These are phyloP conservation scores for Ophiocordyceps camponoti-rufipedis DNA, from an alignment of 2,329 filamentous ascomycete species.

Conservation along the genomic window DNA sequence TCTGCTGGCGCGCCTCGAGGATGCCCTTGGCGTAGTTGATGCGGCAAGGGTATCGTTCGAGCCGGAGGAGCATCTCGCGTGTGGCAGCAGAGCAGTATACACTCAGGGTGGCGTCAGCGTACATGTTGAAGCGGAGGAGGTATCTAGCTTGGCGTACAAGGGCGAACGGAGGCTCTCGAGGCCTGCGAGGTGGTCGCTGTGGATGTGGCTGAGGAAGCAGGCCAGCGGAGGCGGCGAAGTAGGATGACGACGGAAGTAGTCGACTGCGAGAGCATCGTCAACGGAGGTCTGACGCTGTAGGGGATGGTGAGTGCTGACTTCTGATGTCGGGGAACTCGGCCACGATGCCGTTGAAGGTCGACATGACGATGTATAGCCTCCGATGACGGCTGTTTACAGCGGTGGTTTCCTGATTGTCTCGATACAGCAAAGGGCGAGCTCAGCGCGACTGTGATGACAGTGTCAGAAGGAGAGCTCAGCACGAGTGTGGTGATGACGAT, in stretches of 20 bases:
- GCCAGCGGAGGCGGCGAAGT: conserved; percentile 46
- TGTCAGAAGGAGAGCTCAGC: neutral
- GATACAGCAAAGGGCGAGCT: neutral
- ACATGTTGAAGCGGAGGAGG: too few species aligned
- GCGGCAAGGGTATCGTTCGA: conserved; percentile 64
- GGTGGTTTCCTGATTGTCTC: too few species aligned
- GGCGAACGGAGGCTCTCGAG: conserved; percentile 59
- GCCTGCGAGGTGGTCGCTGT: conserved; percentile 75
- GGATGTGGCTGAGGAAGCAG: conserved; percentile 82
- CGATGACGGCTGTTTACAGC: too few species aligned
- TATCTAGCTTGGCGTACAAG: conserved; percentile 29
- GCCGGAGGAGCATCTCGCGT: conserved; percentile 56
- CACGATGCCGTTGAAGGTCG: neutral
- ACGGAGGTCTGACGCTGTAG: neutral
- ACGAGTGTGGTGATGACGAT: neutral
- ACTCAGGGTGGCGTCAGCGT: conserved; percentile 12
- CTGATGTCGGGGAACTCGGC: neutral
- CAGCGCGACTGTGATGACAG: too few species aligned
- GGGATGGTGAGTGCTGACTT: neutral
- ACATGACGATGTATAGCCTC: neutral
- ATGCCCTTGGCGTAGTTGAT: conserved; percentile 68
- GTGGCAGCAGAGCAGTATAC: conserved; percentile 84
- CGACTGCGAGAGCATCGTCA: conserved; percentile 31
- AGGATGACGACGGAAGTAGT: conserved; percentile 53
- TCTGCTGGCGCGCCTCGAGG: conserved; percentile 53